Conservation (phyloP, 495 filamentous ascomycete genomes). For the Annulohypoxylon moriforme region DNA sequence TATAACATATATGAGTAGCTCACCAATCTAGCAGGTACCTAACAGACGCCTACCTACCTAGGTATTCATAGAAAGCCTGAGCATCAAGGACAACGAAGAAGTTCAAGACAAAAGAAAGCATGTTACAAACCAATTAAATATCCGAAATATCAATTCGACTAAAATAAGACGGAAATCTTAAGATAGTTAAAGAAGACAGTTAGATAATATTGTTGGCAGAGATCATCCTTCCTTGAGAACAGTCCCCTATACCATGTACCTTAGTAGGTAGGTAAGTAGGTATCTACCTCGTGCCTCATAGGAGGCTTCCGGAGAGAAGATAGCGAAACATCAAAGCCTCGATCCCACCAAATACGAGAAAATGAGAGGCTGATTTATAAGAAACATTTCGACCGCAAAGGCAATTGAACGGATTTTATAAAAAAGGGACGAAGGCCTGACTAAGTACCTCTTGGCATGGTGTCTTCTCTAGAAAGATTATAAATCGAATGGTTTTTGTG, state of each 20-base stretch:
- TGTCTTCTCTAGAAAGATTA: neutral
- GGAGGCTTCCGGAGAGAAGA: neutral
- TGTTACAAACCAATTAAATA: too few relatives aligned
- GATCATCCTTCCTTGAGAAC: neutral
- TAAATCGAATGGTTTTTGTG: neutral
- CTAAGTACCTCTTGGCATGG: neutral
- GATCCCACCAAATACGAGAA: neutral
- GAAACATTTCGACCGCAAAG: neutral
- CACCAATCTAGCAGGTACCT: too few relatives aligned
- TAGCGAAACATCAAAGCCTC: neutral
- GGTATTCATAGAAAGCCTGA: too few relatives aligned
- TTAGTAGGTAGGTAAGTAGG: too few relatives aligned
- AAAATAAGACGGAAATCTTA: too few relatives aligned
- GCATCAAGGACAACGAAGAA: neutral
- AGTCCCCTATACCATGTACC: too few relatives aligned
- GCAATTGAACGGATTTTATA: neutral
- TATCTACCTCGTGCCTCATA: too few relatives aligned
- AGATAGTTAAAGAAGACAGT: too few relatives aligned
- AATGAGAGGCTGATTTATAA: neutral
- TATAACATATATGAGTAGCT: too few relatives aligned
- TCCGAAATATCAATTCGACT: too few relatives aligned
- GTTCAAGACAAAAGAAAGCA: neutral
- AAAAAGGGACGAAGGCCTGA: neutral
- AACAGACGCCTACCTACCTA: too few relatives aligned
- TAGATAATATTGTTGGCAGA: too few relatives aligned